Evolutionary conservation across 768 basidiomycete genomes (phyloP).

Genomic region (Flagelloscypha sp.): DNA sequence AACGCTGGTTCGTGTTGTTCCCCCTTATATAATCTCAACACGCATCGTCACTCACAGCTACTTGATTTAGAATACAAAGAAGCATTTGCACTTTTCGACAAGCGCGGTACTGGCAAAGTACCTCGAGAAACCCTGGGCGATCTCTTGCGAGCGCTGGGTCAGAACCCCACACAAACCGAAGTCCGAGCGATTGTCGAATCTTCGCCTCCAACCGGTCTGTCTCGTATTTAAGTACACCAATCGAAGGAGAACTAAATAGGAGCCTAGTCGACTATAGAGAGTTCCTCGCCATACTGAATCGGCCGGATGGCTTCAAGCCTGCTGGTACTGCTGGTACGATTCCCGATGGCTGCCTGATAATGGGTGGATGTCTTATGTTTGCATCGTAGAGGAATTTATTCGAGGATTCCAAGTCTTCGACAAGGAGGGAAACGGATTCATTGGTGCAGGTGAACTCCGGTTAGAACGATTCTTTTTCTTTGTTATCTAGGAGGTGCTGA

Average conservation of each 20-base stretch:
- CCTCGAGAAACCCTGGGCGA: conserved; percentile 86
- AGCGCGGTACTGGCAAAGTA: conserved; percentile 87
- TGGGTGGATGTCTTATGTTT: conserved; percentile 2
- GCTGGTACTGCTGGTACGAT: conserved; percentile 85
- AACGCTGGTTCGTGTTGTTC: too few species aligned
- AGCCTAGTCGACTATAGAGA: conserved; percentile 95
- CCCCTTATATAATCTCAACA: too few species aligned
- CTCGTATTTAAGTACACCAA: too few species aligned
- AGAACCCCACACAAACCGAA: conserved; percentile 99
- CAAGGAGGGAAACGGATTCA: conserved; percentile 88
- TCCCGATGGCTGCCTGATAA: neutral
- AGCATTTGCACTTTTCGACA: conserved; percentile 97
- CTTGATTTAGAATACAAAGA: conserved; percentile 99
- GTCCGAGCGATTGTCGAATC: conserved; percentile 70
- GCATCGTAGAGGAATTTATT: conserved; percentile 86
- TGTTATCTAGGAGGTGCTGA: conserved; percentile 53
- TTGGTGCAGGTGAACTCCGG: conserved; percentile 86
- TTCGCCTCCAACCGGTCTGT: conserved; percentile 80
- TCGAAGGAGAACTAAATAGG: too few species aligned
- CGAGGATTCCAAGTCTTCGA: conserved; percentile 99
- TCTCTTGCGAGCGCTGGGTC: conserved; percentile 86
- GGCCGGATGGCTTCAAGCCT: conserved; percentile 95
- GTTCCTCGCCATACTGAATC: conserved; percentile 85
- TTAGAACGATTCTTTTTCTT: too few species aligned
- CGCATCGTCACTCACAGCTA: too few species aligned